Evolutionary conservation across 1,284 basidiomycete species (phyloP).

Genomic region (Tylopilus sp.): DNA sequence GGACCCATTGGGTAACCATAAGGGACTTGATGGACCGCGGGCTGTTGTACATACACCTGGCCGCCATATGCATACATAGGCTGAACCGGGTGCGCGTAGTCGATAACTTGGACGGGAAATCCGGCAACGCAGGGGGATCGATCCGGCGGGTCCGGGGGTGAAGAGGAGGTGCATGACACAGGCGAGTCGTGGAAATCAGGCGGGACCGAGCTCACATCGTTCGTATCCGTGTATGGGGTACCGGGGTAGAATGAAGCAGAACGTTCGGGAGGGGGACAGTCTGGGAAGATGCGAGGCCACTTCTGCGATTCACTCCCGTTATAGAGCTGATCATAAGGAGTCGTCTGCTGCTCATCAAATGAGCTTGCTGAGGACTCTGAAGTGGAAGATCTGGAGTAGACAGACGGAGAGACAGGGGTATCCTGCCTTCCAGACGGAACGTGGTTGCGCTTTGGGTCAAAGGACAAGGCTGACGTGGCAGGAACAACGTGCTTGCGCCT

Average conservation of each 20-base stretch:
- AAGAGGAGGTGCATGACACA: conserved; percentile 19
- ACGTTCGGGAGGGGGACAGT: conserved; percentile 5
- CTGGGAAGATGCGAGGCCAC: conserved; percentile 15
- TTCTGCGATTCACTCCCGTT: conserved; percentile 15
- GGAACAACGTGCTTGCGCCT: conserved; percentile 26
- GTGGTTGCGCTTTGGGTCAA: conserved; percentile 14
- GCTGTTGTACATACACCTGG: conserved; percentile 10
- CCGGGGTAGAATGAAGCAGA: conserved; percentile 9
- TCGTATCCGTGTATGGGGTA: conserved; percentile 16
- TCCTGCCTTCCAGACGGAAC: conserved; percentile 28
- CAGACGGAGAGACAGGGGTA: conserved; percentile 6
- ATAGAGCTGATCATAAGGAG: conserved; percentile 3
- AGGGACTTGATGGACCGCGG: conserved; percentile 7
- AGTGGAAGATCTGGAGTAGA: conserved; percentile 8
- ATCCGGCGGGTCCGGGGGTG: conserved; percentile 25
- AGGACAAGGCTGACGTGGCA: conserved; percentile 19
- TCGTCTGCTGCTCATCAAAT: conserved; percentile 11
- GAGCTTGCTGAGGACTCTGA: conserved; percentile 10
- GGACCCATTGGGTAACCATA: conserved; percentile 15
- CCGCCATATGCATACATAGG: conserved; percentile 6
- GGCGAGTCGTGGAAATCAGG: conserved; percentile 24
- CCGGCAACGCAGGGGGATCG: conserved; percentile 21
- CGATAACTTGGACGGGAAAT: conserved; percentile 1
- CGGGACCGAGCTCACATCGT: conserved; percentile 10
- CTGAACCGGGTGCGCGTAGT: conserved; percentile 2